Evolutionary conservation across 805 yeast genomes (phyloP), one percentile per base, ranked within the genome.

Genomic region (Starmerella floris): DNA sequence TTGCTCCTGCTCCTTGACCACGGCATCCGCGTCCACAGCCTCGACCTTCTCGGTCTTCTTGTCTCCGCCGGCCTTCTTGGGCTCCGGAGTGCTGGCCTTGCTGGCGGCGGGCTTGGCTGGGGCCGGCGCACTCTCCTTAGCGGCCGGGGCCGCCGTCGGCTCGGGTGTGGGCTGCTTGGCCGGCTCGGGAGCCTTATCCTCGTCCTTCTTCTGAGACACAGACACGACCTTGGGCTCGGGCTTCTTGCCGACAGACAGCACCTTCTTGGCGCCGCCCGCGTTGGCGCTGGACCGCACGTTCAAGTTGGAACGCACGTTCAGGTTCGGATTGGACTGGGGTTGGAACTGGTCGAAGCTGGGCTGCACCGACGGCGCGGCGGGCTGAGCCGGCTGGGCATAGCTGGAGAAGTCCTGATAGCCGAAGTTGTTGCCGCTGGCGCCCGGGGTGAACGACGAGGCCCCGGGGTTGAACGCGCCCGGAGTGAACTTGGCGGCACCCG

Each of bases 351-450:
- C 59, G 15, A 54, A 42, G 13, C 55, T 51, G 2, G 54, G 46
- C 32, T 25, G 38, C 39, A 16, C 44, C 1, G 46, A 30, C 11
- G 33, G 27, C 19, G 39, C 34, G 16, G 32, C 23, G 5, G 19
- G 40, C 28, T 37, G 25, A 8, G 44, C 35, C 13, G 48, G 47
- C 51, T 53, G 51, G 20, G 56, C 56, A 26, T 50, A 51, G 49
- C 40, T 51, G 23, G 53, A 41, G 46, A 46, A 54, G 45, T 49
- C 55, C 43, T 54, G 51, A 53, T 46, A 54, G 20, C 54, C 56
- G 33, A 40, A 53, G 35, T 19, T 34, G 8, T 16, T 4, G 5
- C 35, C 35, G 36, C 23, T 28, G 40, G 40, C 40, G 10, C 36
- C 30, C 4, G 38, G 38, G 17, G 8, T 21, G 28, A 21, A 35